Conservation (phyloP, 164 flowering plant genomes). For the Litsea cubeba region DNA sequence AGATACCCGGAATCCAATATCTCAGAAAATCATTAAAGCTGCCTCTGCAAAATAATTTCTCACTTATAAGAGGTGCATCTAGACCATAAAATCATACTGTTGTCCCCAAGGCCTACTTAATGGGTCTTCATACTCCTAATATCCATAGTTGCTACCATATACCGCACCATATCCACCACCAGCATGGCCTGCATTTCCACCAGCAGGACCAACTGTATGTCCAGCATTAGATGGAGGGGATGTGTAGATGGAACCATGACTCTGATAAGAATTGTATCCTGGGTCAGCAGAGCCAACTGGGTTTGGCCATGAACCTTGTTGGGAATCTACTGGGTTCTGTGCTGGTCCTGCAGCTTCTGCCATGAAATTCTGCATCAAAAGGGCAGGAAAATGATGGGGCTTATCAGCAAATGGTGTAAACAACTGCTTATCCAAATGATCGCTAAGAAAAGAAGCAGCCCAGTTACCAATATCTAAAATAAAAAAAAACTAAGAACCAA, state of each 20-base stretch:
- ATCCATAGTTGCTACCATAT: slow-evolving; percentile 41
- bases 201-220: slow-evolving; percentile 26
- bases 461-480: too few species aligned
- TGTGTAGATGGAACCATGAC: slow-evolving; percentile 29
- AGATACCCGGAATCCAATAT: too few species aligned
- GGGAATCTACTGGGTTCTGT: slow-evolving; percentile 17
- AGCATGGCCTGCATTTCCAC: slow-evolving; percentile 18
- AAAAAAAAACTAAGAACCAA: too few species aligned
- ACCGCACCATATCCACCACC: slow-evolving; percentile 20
- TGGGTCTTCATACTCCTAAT: slow-evolving; percentile 13
- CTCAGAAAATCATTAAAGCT: too few species aligned
- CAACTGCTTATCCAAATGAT: not conserved
- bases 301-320: too few species aligned
- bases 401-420: not conserved
- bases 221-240: slow-evolving; percentile 32
- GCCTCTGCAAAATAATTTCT: too few species aligned
- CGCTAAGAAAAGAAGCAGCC: too few species aligned
- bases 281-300: slow-evolving; percentile 18
- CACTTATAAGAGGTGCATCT: too few species aligned
- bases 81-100: too few species aligned
- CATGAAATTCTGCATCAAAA: slow-evolving; percentile 41
- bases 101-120: not conserved
- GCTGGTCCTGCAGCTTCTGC: slow-evolving; percentile 40
- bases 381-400: not conserved
- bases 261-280: slow-evolving; percentile 22